A percentile compares a stretch with the other conserved stretches of the same genome.
Conservation (phyloP, 148 eudicot species). For the Rhododendron henanense region DNA sequence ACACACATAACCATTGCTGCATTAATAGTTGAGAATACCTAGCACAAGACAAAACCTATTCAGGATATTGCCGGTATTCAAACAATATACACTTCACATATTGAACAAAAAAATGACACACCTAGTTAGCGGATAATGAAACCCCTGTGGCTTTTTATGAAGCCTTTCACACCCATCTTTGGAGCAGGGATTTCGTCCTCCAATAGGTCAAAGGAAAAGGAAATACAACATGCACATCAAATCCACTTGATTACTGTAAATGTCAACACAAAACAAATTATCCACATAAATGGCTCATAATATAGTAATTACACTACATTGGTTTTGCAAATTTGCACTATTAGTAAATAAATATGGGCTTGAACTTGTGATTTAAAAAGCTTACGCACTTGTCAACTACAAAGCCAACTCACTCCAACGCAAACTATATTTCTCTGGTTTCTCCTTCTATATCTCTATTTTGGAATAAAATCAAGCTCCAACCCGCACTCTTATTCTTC, state of each 20-base stretch:
- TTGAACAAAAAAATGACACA: not conserved
- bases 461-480: too few relatives aligned
- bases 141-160: not conserved
- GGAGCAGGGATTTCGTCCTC: not conserved
- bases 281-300: not conserved
- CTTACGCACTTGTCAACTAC: not conserved
- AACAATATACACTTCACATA: not conserved
- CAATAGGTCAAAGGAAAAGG: not conserved
- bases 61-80: not conserved
- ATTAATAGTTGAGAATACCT: not conserved
- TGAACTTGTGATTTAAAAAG: not conserved
- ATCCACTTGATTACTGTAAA: not conserved
- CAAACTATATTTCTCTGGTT: too few relatives aligned
- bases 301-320: not conserved
- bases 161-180: not conserved
- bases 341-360: not conserved
- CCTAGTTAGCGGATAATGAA: not conserved
- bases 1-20: not conserved
- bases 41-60: not conserved
- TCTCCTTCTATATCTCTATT: too few relatives aligned
- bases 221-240: not conserved
- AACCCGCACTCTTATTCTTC: too few relatives aligned
- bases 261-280: not conserved
- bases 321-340: not conserved
- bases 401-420: not conserved